Evolutionary conservation across 108 stramenopile species (phyloP).

Genomic region (Nannochloropsis gaditana): DNA sequence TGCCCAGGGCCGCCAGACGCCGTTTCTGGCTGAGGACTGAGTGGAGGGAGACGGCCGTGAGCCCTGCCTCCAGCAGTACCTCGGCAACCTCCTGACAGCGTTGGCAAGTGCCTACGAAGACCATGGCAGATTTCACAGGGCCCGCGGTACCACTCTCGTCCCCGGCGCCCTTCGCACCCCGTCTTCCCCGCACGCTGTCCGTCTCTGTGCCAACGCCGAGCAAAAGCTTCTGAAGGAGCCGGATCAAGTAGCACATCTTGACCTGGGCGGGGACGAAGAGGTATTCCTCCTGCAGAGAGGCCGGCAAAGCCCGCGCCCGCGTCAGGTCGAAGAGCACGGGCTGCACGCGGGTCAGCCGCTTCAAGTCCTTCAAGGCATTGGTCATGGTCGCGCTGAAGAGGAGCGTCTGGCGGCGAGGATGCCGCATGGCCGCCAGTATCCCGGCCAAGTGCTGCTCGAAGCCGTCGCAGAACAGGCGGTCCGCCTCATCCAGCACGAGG

Average conservation of each 20-base stretch:
- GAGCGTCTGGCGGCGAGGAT: slow-evolving; percentile 69
- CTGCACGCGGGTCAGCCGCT: slow-evolving; percentile 43
- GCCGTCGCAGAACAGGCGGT: slow-evolving; percentile 73
- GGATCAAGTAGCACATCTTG: slow-evolving; percentile 28
- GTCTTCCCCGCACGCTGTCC: neutral
- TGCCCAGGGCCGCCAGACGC: slow-evolving; percentile 77
- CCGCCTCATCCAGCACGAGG: slow-evolving; percentile 94
- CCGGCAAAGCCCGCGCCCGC: slow-evolving; percentile 63
- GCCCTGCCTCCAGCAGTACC: slow-evolving; percentile 73
- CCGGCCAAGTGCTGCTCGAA: slow-evolving; percentile 68
- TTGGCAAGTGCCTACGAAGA: slow-evolving; percentile 94
- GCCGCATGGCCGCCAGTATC: slow-evolving; percentile 53
- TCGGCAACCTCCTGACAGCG: slow-evolving; percentile 80
- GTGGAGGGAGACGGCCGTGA: slow-evolving; percentile 83
- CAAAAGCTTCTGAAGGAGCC: neutral
- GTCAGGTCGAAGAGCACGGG: slow-evolving; percentile 44
- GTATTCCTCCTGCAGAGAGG: slow-evolving; percentile 82
- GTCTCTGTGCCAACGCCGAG: neutral
- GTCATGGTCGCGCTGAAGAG: slow-evolving; percentile 95
- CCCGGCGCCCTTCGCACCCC: neutral
- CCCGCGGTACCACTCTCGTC: neutral
- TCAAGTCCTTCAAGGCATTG: slow-evolving; percentile 64
- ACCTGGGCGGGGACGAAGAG: slow-evolving; percentile 71
- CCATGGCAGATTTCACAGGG: slow-evolving; percentile 69
- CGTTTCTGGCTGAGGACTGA: slow-evolving; percentile 79